Evolutionary conservation across 495 filamentous ascomycete genomes (phyloP).

Genomic region (Hypoxylon intermedium): DNA sequence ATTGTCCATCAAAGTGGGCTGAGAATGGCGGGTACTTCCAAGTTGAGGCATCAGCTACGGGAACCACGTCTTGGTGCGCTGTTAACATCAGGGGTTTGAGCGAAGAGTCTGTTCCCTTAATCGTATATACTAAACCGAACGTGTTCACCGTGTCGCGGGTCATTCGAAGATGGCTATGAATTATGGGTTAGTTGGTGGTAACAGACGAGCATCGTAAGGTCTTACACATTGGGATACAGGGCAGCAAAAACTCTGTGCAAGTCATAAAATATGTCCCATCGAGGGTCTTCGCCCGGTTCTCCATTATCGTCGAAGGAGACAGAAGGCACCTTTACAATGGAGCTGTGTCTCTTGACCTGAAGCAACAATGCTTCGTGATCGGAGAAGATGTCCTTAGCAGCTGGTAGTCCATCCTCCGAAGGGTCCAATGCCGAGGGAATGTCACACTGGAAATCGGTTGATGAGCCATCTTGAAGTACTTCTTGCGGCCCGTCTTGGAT

Average conservation of each 20-base stretch:
- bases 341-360: constrained; percentile 45
- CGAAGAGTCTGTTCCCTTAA: constrained; percentile 58
- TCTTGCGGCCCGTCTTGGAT: constrained; percentile 13
- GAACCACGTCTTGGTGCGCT: constrained; percentile 72
- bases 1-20: constrained; percentile 66
- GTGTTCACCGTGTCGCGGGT: constrained; percentile 64
- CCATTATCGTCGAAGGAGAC: constrained; percentile 47
- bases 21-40: constrained; percentile 71
- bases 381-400: constrained; percentile 43
- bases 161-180: constrained; percentile 44
- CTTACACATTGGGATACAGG: constrained; percentile 46
- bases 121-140: constrained; percentile 66
- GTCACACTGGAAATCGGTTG: constrained; percentile 38
- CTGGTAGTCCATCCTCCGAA: constrained; percentile 42
- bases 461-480: constrained; percentile 1
- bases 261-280: constrained; percentile 49
- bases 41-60: constrained; percentile 61
- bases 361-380: constrained; percentile 40
- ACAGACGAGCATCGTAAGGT: background rate
- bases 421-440: constrained; percentile 39
- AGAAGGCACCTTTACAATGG: constrained; percentile 46
- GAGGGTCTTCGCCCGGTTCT: constrained; percentile 42
- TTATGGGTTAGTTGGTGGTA: constrained; percentile 5
- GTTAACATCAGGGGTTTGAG: constrained; percentile 68
- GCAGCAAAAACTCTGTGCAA: constrained; percentile 40